Conservation (phyloP, 2,329 filamentous ascomycete genomes). For the Fusarium oligoseptatum region DNA sequence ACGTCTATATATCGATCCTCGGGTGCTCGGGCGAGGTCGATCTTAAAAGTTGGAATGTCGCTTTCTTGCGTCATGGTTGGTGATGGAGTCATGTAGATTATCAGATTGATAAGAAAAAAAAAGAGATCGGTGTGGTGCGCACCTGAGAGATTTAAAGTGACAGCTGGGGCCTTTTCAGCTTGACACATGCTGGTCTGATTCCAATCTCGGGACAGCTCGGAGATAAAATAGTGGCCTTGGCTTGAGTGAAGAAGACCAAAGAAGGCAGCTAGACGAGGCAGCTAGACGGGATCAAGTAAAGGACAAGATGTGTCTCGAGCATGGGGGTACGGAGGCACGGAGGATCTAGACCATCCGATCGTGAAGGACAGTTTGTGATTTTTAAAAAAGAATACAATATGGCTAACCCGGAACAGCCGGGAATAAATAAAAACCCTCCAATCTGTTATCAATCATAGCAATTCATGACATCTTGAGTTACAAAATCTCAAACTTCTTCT, state of each 20-base stretch:
- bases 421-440: not conserved
- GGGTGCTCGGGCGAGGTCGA: constrained; percentile 14
- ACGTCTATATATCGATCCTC: constrained; percentile 21
- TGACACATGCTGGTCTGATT: constrained; percentile 13
- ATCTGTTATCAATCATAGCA: not conserved
- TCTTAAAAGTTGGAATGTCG: constrained; percentile 18
- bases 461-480: not conserved
- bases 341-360: not conserved
- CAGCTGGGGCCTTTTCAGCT: not conserved
- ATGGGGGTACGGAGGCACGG: not conserved
- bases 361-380: not conserved
- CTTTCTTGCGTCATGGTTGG: not conserved
- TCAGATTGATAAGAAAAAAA: constrained; percentile 5
- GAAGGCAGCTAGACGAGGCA: not conserved
- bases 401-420: not conserved
- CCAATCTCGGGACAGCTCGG: constrained; percentile 9
- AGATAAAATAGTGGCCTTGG: constrained; percentile 1
- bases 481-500: constrained; percentile 2
- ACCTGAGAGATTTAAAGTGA: constrained; percentile 1
- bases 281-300: not conserved
- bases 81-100: constrained; percentile 1
- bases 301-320: not conserved
- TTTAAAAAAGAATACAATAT: not conserved
- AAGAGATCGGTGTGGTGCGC: not conserved
- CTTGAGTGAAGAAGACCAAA: not conserved